Evolutionary conservation across 2,329 filamentous ascomycete genomes (phyloP).

Genomic region (Trichoderma citrinoviride): DNA sequence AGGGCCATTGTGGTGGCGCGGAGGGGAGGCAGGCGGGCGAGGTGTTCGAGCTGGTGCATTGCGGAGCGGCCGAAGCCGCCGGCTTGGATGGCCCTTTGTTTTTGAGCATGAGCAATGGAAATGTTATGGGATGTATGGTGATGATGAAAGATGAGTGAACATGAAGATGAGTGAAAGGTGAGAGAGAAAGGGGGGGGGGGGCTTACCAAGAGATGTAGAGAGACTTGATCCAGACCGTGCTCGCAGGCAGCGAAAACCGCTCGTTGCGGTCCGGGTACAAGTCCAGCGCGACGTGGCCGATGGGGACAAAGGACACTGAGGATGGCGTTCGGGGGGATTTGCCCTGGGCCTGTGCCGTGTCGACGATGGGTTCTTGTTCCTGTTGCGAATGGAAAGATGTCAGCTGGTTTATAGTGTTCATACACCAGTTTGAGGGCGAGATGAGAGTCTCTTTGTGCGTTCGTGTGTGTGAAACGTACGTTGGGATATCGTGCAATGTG

Average conservation of each 20-base stretch:
- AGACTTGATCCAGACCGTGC: conserved; percentile 40
- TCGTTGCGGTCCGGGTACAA: conserved; percentile 33
- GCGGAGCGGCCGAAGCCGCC: conserved; percentile 37
- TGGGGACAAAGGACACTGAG: conserved; percentile 34
- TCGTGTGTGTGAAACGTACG: conserved; percentile 24
- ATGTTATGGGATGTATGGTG: not conserved
- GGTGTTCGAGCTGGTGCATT: conserved; percentile 37
- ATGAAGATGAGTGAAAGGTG: not conserved
- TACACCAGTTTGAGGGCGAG: conserved; percentile 17
- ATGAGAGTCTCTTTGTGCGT: not conserved
- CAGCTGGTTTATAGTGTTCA: too few relatives aligned
- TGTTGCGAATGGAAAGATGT: too few relatives aligned
- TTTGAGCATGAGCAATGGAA: too few relatives aligned
- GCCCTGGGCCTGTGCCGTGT: conserved; percentile 35
- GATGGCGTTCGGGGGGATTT: conserved; percentile 33
- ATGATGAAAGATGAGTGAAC: not conserved
- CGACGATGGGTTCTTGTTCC: conserved; percentile 36
- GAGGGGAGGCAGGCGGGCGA: conserved; percentile 34
- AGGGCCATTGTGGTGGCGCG: conserved; percentile 36
- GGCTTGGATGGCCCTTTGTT: conserved; percentile 34
- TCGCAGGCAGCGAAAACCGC: conserved; percentile 33
- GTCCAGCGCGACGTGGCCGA: conserved; percentile 43
- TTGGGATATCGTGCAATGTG: conserved; percentile 34
- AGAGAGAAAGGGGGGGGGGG: not conserved
- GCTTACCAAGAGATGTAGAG: conserved; percentile 41